Conservation (phyloP, 2,329 filamentous ascomycete genomes). For the Ascomycota sp. region DNA sequence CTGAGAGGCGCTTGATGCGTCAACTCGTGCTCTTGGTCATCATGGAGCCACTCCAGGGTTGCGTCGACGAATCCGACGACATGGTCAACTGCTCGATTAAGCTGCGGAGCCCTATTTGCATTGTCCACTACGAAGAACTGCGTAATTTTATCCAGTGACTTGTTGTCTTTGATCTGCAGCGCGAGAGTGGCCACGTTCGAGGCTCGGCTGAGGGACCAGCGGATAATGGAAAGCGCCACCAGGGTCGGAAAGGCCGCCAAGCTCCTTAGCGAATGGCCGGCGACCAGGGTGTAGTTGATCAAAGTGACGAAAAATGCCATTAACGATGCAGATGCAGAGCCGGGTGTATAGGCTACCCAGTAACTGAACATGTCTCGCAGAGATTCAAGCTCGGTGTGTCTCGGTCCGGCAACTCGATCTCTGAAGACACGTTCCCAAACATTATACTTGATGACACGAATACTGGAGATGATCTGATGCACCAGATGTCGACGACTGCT, state of each 20-base stretch:
- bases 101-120: not conserved
- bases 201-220: not conserved
- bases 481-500: not conserved
- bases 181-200: not conserved
- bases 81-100: not conserved
- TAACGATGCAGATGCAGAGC: not conserved
- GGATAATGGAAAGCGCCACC: not conserved
- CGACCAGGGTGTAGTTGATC: not conserved
- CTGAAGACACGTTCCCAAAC: conserved; percentile 50
- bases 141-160: not conserved
- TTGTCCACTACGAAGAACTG: not conserved
- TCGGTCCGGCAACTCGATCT: conserved; percentile 32
- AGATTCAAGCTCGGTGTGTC: conserved; percentile 38
- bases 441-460: conserved; percentile 57
- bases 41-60: not conserved
- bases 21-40: conserved; percentile 20
- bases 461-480: conserved; percentile 44
- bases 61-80: conserved; percentile 1
- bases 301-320: not conserved
- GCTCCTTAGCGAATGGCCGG: not conserved
- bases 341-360: not conserved
- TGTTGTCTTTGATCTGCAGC: no score
- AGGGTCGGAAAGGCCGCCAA: not conserved
- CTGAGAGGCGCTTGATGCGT: conserved; percentile 7
- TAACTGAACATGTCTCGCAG: conserved; percentile 38